Evolutionary conservation across 108 stramenopile genomes (phyloP), one percentile per base, ranked within the genome.

Genomic region (Stephanodiscus triporus): DNA sequence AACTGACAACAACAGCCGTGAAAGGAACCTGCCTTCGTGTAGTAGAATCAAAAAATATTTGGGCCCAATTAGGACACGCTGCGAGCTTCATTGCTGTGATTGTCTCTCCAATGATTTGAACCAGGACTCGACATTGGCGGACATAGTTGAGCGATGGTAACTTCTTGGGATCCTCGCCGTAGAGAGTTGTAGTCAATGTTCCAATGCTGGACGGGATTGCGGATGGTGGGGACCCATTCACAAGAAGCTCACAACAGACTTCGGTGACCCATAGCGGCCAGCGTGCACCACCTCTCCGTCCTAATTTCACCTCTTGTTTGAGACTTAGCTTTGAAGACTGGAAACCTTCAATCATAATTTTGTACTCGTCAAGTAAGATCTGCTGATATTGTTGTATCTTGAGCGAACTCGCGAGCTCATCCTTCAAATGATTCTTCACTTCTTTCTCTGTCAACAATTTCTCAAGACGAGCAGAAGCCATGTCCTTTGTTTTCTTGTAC

Each of bases 31-130:
- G 59, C 4, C 59, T 4, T 4, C 37, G 9, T 38, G 36, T 60
- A 19, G 59, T 60, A 2, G 20, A n/a, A 22, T 60, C 59, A 34
- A 23, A 23, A 10, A 60, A 60, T n/a, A 60, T 17, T 23, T 60
- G 59, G n/a, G 4, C n/a, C 59, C 59, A 60, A 4, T 60, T 9
- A 4, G 4, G 6, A 38, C 20, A n/a, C 16, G 17, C 2, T 4
- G 19, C 59, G 9, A 60, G 59, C n/a, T 23, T 34, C 36, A 38
- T 23, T 4, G n/a, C n/a, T n/a, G n/a, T n/a, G n/a, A n/a, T n/a
- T n/a, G n/a, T n/a, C n/a, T n/a, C n/a, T n/a, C n/a, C n/a, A n/a
- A n/a, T n/a, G n/a, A n/a, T n/a, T n/a, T n/a, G n/a, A n/a, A n/a
- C n/a, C n/a, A n/a, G n/a, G n/a, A n/a, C n/a, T n/a, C n/a, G n/a